Evolutionary conservation across 139 green algal genomes (phyloP), one percentile per base, ranked within the genome.

Genomic region (Chlorella sp.): DNA sequence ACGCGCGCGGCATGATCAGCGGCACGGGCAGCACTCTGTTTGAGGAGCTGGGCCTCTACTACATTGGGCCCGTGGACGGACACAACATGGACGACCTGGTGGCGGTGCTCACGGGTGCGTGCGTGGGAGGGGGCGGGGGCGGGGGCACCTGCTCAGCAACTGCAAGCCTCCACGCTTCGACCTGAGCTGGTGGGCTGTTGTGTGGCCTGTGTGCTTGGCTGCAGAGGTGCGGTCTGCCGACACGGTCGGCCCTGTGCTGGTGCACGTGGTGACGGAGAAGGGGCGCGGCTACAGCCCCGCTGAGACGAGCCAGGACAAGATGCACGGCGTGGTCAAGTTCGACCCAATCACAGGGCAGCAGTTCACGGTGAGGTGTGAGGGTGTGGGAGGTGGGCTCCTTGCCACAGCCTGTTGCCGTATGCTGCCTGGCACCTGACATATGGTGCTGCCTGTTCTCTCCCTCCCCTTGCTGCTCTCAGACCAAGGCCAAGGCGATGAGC

Each of bases 1-100:
- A 99, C 77, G 95, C 95, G 24, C 91, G 96, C 49, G 95, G 95
- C 55, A 98, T 99, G 93, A 98, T 99, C 75, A 90, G 76, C 65
- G 96, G 95, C 63, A 91, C 83, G 27, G 91, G 92, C 27, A 92
- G 85, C 14, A 99, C 95, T 0, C 80, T 99, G 30, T 99, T 99
- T 84, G 96, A 99, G 85, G 96, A 99, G 86, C 90, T 99, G 67
- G 96, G 96, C 6, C 85, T 99, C 67, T 99, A 99, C 84, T 99
- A 99, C 86, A 98, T 99, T 62, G 96, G 96, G 35, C 92, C 95
- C 17, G 82, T 99, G 33, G 94, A 99, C 72, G 96, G 96, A 61
- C 96, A 99, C 85, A 97, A 95, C 66, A 50, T 99, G 62, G 87
- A 94, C n/a, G 89, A 95, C 77, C 74, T 97, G 33, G 83, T 96